Conservation (phyloP, 2,329 filamentous ascomycete genomes). For the Ceratocystiopsis brevicomis region DNA sequence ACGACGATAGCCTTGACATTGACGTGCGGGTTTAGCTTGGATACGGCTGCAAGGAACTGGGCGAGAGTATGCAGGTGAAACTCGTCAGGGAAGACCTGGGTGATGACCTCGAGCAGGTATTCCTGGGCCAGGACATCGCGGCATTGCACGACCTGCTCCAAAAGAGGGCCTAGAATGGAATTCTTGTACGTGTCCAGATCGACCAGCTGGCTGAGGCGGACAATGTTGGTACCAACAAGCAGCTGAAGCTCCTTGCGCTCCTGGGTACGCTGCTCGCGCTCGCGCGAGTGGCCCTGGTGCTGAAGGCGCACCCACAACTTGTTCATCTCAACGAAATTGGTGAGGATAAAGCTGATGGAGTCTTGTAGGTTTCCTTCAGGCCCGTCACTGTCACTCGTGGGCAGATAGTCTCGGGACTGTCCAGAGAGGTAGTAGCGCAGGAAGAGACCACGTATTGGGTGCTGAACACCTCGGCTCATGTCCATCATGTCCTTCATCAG, state of each 20-base stretch:
- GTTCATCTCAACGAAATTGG: conserved; percentile 99
- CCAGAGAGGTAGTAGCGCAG: conserved; percentile 90
- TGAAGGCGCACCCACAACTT: conserved; percentile 97
- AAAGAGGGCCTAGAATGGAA: conserved; percentile 65
- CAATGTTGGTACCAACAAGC: conserved; percentile 89
- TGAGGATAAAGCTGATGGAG: conserved; percentile 93
- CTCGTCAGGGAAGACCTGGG: conserved; percentile 96
- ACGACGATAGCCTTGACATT: conserved; percentile 98
- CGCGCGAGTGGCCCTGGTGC: conserved; percentile 90
- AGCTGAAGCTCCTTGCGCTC: conserved; percentile 91
- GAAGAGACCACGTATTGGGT: conserved; percentile 88
- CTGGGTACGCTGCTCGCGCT: conserved; percentile 80
- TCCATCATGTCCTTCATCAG: conserved; percentile 99
- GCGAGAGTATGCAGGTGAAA: conserved; percentile 95
- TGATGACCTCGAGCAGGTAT: conserved; percentile 94
- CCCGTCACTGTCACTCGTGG: conserved; percentile 64
- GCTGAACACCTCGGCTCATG: conserved; percentile 95
- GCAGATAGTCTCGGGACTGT: conserved; percentile 78
- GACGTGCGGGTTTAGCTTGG: conserved; percentile 83
- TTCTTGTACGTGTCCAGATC: conserved; percentile 89
- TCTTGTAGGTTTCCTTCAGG: conserved; percentile 92
- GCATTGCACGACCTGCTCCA: conserved; percentile 96
- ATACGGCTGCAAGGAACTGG: conserved; percentile 82
- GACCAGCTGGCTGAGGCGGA: conserved; percentile 84
- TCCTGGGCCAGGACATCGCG: conserved; percentile 93